Base-by-base conservation (phyloP, 108 stramenopile species). In the Discostella pseudostelligera region DNA sequence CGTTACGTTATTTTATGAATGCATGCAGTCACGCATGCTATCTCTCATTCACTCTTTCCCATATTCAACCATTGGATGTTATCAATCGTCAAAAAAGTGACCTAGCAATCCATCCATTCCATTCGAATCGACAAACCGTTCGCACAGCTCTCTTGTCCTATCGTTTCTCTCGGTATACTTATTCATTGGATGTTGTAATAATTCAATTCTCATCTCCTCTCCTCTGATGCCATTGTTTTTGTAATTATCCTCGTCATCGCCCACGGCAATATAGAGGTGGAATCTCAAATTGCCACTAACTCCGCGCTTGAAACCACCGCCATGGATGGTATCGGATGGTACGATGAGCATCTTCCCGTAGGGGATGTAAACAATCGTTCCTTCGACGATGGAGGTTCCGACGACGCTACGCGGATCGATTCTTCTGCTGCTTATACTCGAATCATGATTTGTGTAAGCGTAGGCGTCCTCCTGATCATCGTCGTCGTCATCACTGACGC, bases 251-350 rank as follows among this genome's bases (percentile, higher is more conserved):
- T 46, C 53, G 1, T 62, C 54, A 11, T 62, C 65, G n/a, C 40
- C 56, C 13, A 74, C 12, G 43, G 62, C 66, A 59, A 87, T 73
- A 66, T 87, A 84, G 49, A 87, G 58, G 39, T 87, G 83, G 56
- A 76, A 82, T 14, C 86, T 63, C 43, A 82, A 62, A 65, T 87
- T 87, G 8, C 83, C 83, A 32, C 50, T 19, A 6, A 37, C 11
- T 3, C 71, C 73, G 24, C 81, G 81, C 40, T 79, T 81, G 49
- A 85, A 88, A 4, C 87, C 87, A 17, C 87, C 87, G 9, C 83
- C 87, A 55, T 88, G 87, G 51, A 88, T 81, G 0, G 84, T 84
- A 26, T 57, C 49, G 3, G 83, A 73, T 4, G 84, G 84, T 22
- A 85, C 74, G 5, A 82, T 65, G 9, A 88, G 59, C 70, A 88